phyloP scores from a whole-genome alignment of 2,329 filamentous ascomycete genomes.

The Aspergillus ibericus region DNA sequence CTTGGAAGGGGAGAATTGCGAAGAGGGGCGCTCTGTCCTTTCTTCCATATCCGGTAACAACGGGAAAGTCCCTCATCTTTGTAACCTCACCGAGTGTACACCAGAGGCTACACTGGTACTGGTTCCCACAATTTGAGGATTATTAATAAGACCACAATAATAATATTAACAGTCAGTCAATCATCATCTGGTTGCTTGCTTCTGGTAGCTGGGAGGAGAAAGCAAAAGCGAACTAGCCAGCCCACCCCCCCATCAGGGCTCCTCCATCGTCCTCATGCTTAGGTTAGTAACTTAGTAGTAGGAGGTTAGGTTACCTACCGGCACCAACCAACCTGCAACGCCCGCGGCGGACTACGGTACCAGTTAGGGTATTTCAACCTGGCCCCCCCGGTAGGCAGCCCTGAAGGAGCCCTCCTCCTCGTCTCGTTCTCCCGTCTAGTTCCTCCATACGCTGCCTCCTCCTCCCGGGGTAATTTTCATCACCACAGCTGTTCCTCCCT shows the following conservation, averaged over 20 bases:
- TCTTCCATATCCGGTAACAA: slow-evolving; percentile 14
- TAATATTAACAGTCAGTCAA: slow-evolving; percentile 3
- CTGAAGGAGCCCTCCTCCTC: not conserved
- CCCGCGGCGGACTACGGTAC: not conserved
- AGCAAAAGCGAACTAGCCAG: not conserved
- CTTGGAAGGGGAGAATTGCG: not conserved
- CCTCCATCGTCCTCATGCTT: not conserved
- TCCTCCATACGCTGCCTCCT: not conserved
- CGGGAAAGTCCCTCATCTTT: slow-evolving; percentile 15
- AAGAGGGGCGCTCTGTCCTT: slow-evolving; percentile 1
- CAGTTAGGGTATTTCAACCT: slow-evolving; percentile 23
- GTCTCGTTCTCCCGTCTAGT: not conserved
- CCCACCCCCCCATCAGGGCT: slow-evolving; percentile 3
- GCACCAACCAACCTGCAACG: slow-evolving; percentile 9
- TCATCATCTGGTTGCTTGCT: slow-evolving; percentile 4
- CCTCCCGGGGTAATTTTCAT: not conserved
- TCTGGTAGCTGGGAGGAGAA: slow-evolving; percentile 1
- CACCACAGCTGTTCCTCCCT: not conserved
- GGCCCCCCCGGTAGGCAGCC: slow-evolving; percentile 13
- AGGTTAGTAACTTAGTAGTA: not conserved
- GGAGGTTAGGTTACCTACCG: not conserved
- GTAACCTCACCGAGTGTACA: slow-evolving; percentile 6
- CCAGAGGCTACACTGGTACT: not conserved
- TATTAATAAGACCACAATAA: slow-evolving; percentile 1
- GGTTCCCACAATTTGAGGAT: slow-evolving; percentile 14